A percentile compares a stretch with the other conserved stretches of the same genome.
Evolutionary conservation across 345 rosid species (phyloP).

Genomic region (Salix dunnii): DNA sequence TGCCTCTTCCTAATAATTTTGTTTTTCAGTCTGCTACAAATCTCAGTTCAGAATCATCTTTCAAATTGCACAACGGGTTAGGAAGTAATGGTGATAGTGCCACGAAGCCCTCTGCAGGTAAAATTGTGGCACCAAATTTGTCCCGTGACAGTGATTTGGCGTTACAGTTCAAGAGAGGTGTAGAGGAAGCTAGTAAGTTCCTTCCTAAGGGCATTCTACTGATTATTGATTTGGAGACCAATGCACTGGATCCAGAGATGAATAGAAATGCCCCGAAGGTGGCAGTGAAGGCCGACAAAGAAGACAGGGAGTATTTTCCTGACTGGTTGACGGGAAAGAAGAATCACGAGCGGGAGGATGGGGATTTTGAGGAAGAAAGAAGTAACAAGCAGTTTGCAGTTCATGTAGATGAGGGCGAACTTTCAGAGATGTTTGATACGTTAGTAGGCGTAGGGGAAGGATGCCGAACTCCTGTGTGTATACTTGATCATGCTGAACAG

Average conservation of each 20-base stretch:
- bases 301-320: slow-evolving; percentile 21
- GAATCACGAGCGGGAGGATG: slow-evolving; percentile 51
- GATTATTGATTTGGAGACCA: slow-evolving; percentile 31
- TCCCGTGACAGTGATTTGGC: slow-evolving; percentile 51
- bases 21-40: slow-evolving; percentile 49
- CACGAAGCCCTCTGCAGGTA: slow-evolving; percentile 10
- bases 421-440: slow-evolving; percentile 68
- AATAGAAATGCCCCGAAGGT: slow-evolving; percentile 19
- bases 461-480: not conserved
- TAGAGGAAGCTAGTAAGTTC: slow-evolving; percentile 87
- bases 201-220: slow-evolving; percentile 60
- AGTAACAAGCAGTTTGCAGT: slow-evolving; percentile 61
- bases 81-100: slow-evolving; percentile 16
- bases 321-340: slow-evolving; percentile 47
- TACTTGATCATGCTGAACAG: not conserved
- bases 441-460: slow-evolving; percentile 35
- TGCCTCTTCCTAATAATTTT: slow-evolving; percentile 32
- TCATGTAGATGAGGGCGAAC: slow-evolving; percentile 46
- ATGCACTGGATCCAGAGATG: not conserved
- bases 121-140: slow-evolving; percentile 43
- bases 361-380: slow-evolving; percentile 45
- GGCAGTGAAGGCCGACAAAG: slow-evolving; percentile 33
- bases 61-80: slow-evolving; percentile 24
- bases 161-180: slow-evolving; percentile 65
- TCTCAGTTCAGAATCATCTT: slow-evolving; percentile 14